Conservation (phyloP, 192 early-diverging fungal species). For the Coemansia sp. region DNA sequence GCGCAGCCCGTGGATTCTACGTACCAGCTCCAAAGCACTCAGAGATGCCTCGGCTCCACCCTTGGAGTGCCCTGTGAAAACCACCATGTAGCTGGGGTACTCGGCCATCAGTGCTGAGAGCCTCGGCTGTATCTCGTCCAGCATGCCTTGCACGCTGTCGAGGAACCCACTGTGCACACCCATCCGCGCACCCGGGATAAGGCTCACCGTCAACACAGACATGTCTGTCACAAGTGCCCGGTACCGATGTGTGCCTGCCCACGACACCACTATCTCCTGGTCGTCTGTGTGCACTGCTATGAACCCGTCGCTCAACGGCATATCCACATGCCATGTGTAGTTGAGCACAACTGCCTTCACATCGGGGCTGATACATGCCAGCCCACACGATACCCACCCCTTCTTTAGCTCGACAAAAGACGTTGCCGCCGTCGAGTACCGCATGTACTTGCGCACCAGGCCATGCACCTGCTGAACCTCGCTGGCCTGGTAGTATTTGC, state of each 20-base stretch:
- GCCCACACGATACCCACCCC: slow-evolving; percentile 37
- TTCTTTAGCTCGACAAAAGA: slow-evolving; percentile 35
- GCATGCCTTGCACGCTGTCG: slow-evolving; percentile 20
- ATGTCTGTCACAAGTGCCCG: slow-evolving; percentile 36
- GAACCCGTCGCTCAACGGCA: slow-evolving; percentile 39
- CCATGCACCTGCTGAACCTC: slow-evolving; percentile 20
- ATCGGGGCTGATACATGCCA: slow-evolving; percentile 37
- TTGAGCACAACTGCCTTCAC: slow-evolving; percentile 38
- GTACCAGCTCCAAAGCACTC: slow-evolving; percentile 33
- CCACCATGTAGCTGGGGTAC: slow-evolving; percentile 29
- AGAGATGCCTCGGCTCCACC: slow-evolving; percentile 42
- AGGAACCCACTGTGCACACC: slow-evolving; percentile 37
- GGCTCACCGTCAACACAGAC: slow-evolving; percentile 30
- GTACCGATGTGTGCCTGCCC: slow-evolving; percentile 46
- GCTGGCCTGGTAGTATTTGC: slow-evolving; percentile 22
- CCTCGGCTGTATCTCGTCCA: neutral
- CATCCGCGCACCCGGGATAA: slow-evolving; percentile 20
- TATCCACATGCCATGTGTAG: slow-evolving; percentile 37
- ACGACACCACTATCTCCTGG: slow-evolving; percentile 38
- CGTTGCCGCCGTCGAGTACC: slow-evolving; percentile 43
- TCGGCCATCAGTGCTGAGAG: slow-evolving; percentile 20
- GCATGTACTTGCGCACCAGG: slow-evolving; percentile 44
- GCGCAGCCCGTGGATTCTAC: slow-evolving; percentile 15
- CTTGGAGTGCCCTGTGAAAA: slow-evolving; percentile 48
- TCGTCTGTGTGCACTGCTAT: slow-evolving; percentile 22